Conservation (phyloP, 2,329 filamentous ascomycete species). For the Tothia fuscella region DNA sequence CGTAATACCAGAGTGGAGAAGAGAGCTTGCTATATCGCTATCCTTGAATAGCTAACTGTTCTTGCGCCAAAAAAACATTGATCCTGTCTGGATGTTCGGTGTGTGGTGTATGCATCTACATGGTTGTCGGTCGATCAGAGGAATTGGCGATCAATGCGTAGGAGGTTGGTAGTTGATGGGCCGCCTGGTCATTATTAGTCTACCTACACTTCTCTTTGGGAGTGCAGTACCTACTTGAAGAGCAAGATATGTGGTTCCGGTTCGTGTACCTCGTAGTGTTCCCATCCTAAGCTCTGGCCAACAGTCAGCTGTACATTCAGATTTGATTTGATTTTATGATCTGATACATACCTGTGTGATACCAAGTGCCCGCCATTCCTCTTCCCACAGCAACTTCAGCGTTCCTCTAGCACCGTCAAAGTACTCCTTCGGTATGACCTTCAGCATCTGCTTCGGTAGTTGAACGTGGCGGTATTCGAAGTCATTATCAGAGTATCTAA, state of each 20-base stretch:
- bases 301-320: not conserved
- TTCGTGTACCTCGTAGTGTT: constrained; percentile 98
- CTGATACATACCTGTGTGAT: constrained; percentile 85
- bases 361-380: constrained; percentile 92
- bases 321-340: not conserved
- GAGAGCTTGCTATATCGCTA: no score
- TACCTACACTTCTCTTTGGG: not conserved
- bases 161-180: constrained; percentile 77
- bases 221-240: constrained; percentile 67
- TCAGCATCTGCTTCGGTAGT: constrained; percentile 95
- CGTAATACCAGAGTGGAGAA: no score
- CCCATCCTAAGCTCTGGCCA: constrained; percentile 85
- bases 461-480: constrained; percentile 98
- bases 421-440: constrained; percentile 89
- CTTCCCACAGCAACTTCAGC: constrained; percentile 92
- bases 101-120: not conserved
- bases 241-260: constrained; percentile 96
- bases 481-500: constrained; percentile 81
- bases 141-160: constrained; percentile 13
- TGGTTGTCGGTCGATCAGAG: not conserved
- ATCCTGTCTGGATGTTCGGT: not conserved
- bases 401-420: constrained; percentile 83
- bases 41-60: no score
- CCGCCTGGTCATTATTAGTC: constrained; percentile 40
- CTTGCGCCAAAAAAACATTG: no score